Base-by-base conservation (phyloP, 2,329 filamentous ascomycete species). In the Leptographium wingfieldii region DNA sequence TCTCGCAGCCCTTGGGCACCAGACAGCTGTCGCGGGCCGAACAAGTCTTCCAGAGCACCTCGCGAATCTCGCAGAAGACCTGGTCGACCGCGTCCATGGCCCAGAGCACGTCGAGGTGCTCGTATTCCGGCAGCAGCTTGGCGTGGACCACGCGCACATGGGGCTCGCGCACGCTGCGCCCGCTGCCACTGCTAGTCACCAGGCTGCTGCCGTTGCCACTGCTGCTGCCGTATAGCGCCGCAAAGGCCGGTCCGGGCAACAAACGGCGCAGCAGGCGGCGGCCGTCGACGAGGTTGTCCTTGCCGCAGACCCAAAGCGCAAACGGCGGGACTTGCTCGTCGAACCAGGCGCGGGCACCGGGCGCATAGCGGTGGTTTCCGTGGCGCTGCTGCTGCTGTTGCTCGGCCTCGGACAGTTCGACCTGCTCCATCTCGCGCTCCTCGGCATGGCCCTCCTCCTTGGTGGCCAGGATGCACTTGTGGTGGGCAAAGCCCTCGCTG, bases 61-160 rank as follows among this genome's bases (percentile, higher is more conserved):
- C 86, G 35, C 84, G 80, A 0, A 96, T 76, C 73, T 95, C 92
- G 60, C 76, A 79, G 5, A 92, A 94, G 0, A 96, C 88, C 70
- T 92, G 82, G 55, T 92, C 85, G 19, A 91, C 83, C 0, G 85
- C 84, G 68, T 96, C 91, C 78, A 96, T 90, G 0, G 92, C 91
- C 92, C 92, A 96, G 46, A 97, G 84, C 1, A 96, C 90, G 73
- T 96, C 92, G 5, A 97, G 79, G 72, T 97, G 92, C 73, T 96
- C 92, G 70, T 96, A 95, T 55, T 87, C 89, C 3, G 89, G 84
- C 52, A 96, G 87, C 27, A 95, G 77, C 69, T 90, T 95, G 63
- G 81, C 81, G 72, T 96, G 88, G 5, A 96, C 88, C 5, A 96
- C 74, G 48, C 80, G 77, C 10, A 95, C 90, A 68, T 90, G 78